A percentile compares a stretch with the other conserved stretches of the same genome.
phyloP scores from a whole-genome alignment of 177 flowering plant genomes.

The Vitis hybrid region DNA sequence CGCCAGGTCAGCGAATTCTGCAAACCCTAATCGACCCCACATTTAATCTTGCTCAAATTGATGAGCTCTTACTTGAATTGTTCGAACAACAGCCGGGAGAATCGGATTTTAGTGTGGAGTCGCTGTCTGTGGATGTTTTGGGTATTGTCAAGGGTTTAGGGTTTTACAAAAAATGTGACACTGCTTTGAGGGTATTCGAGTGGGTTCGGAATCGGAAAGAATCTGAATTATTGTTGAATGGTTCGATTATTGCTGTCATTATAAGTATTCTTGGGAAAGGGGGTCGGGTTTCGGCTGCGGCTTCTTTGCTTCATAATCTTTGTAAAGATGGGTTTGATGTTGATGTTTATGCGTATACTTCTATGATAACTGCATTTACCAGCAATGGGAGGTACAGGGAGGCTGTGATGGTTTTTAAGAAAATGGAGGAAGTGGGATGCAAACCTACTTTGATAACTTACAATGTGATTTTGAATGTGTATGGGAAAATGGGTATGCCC shows the following conservation, averaged over 20 bases:
- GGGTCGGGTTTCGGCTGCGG: slow-evolving; percentile 53
- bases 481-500: slow-evolving; percentile 94
- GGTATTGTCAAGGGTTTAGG: slow-evolving; percentile 70
- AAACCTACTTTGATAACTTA: slow-evolving; percentile 83
- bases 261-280: slow-evolving; percentile 58
- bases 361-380: slow-evolving; percentile 66
- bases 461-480: slow-evolving; percentile 83
- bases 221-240: slow-evolving; percentile 31
- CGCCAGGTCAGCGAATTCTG: slow-evolving; percentile 55
- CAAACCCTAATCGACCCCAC: slow-evolving; percentile 42
- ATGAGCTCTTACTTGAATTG: slow-evolving; percentile 29
- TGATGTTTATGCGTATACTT: slow-evolving; percentile 85
- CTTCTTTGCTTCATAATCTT: slow-evolving; percentile 49
- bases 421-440: slow-evolving; percentile 82
- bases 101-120: slow-evolving; percentile 15
- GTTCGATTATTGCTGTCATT: slow-evolving; percentile 54
- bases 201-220: slow-evolving; percentile 49
- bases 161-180: slow-evolving; percentile 53
- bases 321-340: slow-evolving; percentile 51
- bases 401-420: slow-evolving; percentile 64
- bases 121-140: slow-evolving; percentile 47
- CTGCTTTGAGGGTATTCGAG: slow-evolving; percentile 64
- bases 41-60: slow-evolving; percentile 28
- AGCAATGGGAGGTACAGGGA: slow-evolving; percentile 69
- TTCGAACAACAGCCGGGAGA: slow-evolving; percentile 12